Conservation (phyloP, 140 eudicot species). For the Anethum foeniculum region DNA sequence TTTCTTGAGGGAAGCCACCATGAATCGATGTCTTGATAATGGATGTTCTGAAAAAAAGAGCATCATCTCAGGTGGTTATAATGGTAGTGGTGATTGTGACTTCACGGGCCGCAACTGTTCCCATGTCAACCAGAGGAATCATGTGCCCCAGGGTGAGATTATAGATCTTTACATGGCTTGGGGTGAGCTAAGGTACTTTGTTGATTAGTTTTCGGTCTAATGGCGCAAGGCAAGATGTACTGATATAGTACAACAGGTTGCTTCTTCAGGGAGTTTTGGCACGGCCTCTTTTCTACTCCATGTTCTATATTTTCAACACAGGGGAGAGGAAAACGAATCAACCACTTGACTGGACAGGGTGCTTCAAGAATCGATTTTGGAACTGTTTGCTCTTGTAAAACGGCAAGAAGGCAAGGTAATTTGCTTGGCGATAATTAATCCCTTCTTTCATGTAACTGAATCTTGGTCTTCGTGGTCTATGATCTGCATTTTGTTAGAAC, state of each 20-base stretch:
- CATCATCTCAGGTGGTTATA: conserved; percentile 35
- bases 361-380: neutral
- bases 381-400: neutral
- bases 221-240: neutral
- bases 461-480: too few relatives aligned
- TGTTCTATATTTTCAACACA: neutral
- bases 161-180: conserved; percentile 13
- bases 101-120: conserved; percentile 30
- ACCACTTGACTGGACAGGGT: neutral
- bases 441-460: too few relatives aligned
- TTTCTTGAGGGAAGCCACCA: conserved; percentile 7
- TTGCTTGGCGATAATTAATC: neutral
- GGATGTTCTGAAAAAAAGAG: conserved; percentile 21
- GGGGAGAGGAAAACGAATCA: neutral
- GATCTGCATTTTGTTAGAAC: too few relatives aligned
- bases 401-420: neutral
- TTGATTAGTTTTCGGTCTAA: neutral
- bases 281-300: neutral
- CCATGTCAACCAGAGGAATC: conserved; percentile 38
- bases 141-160: conserved; percentile 30
- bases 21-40: conserved; percentile 9
- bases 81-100: conserved; percentile 26
- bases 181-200: neutral
- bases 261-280: too few relatives aligned
- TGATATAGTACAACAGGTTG: neutral